Evolutionary conservation across 495 filamentous ascomycete species (phyloP), one percentile per base, ranked within the genome.

Genomic region (Schizothecium vesticola): DNA sequence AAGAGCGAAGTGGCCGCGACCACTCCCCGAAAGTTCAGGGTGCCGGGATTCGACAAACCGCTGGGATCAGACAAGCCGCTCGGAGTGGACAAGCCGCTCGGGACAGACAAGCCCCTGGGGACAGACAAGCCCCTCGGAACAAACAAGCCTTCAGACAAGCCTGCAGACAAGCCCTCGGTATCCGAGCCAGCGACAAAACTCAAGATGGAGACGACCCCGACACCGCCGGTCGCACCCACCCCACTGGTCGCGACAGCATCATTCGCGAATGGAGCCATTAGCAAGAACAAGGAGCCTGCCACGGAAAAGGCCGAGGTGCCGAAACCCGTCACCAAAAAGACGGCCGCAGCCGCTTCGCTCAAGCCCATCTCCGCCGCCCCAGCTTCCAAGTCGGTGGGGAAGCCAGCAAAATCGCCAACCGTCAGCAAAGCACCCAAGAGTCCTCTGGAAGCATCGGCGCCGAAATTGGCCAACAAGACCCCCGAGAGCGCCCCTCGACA

Each of bases 241-340:
- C 23, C 26, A 11, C 59, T 63, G 25, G 11, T 62, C 24, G 67
- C 58, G 36, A 55, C 29, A 25, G 28, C 19, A 13, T 22, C n/a
- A n/a, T 63, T 43, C 22, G 61, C 28, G 28, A 75, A 69, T 31
- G 72, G 59, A 23, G 61, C n/a, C 25, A 56, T 24, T 19, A 71
- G 11, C 22, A 75, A 72, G 23, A 68, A 67, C n/a, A 66, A 69
- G 59, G 67, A 71, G 29, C 68, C 72, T 61, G 26, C 19, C 23
- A 13, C 29, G 9, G 65, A 22, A 10, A 70, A 69, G 31, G 60
- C 70, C 2, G 21, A 82, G 68, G 79, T 80, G 23, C 78, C 81
- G n/a, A 78, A 75, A 24, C 77, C 81, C 56, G 73, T 80, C 24
- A 74, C 80, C 22, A 67, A 75, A 31, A 86, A 80, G 56, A 72